A percentile compares a stretch with the other conserved stretches of the same genome.
Conservation (phyloP, 805 yeast species). For the Ogataea siamensis region DNA sequence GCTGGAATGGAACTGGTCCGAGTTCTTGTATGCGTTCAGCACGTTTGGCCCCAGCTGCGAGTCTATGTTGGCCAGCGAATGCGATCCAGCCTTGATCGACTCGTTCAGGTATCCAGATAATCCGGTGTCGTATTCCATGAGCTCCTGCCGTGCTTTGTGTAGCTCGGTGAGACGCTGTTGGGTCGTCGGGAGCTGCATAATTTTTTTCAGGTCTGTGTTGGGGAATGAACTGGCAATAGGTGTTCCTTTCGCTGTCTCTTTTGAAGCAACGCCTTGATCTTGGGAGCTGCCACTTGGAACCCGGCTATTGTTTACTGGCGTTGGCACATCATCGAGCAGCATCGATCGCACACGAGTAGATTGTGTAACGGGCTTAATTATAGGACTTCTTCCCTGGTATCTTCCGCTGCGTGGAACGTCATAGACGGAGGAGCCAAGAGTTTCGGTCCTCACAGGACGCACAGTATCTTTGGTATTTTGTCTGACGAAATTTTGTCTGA, state of each 20-base stretch:
- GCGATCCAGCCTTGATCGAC: conserved; percentile 17
- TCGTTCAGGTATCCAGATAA: conserved; percentile 51
- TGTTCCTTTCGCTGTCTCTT: background rate
- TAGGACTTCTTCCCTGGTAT: conserved; percentile 1
- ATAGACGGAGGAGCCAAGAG: conserved; percentile 4
- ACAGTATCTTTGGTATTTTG: conserved; percentile 26
- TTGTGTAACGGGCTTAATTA: background rate
- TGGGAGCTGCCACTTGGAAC: background rate
- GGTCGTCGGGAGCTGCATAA: conserved; percentile 17
- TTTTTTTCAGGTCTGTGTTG: conserved; percentile 17
- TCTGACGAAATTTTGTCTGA: conserved; percentile 25
- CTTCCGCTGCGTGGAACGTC: conserved; percentile 1
- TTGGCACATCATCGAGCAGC: background rate
- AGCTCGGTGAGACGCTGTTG: conserved; percentile 41
- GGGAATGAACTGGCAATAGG: conserved; percentile 10
- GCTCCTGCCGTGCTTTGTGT: conserved; percentile 42
- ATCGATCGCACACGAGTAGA: conserved; percentile 1
- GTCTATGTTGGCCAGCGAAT: conserved; percentile 19
- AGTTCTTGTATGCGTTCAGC: conserved; percentile 63
- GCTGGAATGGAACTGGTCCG: conserved; percentile 38
- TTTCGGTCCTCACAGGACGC: conserved; percentile 4
- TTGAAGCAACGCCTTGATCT: background rate
- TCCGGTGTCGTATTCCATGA: conserved; percentile 50
- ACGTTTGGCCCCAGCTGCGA: conserved; percentile 49
- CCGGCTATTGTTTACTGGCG: background rate